Conservation (phyloP, 116 monocot species). For the Posidonia oceanica region DNA sequence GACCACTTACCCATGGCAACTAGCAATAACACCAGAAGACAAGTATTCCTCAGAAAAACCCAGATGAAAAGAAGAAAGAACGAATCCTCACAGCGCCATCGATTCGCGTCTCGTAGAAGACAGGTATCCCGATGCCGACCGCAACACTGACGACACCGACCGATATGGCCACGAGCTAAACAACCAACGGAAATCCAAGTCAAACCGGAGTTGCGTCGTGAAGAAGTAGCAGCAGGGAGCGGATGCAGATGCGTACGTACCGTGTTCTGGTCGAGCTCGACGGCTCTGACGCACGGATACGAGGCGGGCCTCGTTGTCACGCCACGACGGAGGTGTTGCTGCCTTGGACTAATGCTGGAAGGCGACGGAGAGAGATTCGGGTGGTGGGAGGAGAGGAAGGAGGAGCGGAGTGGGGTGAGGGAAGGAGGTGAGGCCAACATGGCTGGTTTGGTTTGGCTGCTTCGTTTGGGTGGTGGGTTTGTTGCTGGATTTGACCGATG, state of each 20-base stretch:
- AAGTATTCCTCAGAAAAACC: not conserved
- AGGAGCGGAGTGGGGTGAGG: slow-evolving; percentile 13
- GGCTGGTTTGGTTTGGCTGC: not conserved
- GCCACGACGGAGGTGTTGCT: too few relatives aligned
- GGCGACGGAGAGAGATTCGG: slow-evolving; percentile 12
- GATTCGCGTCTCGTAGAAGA: slow-evolving; percentile 83
- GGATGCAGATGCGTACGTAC: slow-evolving; percentile 11
- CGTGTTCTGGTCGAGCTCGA: slow-evolving; percentile 79
- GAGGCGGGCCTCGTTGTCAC: not conserved
- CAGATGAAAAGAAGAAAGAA: not conserved
- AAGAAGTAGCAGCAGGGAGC: not conserved
- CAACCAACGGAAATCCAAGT: not conserved
- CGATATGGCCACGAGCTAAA: slow-evolving; percentile 54
- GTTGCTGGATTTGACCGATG: not conserved
- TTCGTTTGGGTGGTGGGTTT: not conserved
- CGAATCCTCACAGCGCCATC: slow-evolving; percentile 51
- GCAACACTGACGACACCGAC: slow-evolving; percentile 75
- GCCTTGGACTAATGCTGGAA: not conserved
- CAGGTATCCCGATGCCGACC: slow-evolving; percentile 66
- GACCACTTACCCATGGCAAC: not conserved
- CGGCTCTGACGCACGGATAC: slow-evolving; percentile 44
- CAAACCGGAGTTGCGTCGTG: not conserved
- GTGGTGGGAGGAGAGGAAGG: slow-evolving; percentile 24
- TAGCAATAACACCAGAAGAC: not conserved
- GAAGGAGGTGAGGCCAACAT: slow-evolving; percentile 9